phyloP scores from a whole-genome alignment of 352 stramenopile genomes.

The Phytophthora tubulina region DNA sequence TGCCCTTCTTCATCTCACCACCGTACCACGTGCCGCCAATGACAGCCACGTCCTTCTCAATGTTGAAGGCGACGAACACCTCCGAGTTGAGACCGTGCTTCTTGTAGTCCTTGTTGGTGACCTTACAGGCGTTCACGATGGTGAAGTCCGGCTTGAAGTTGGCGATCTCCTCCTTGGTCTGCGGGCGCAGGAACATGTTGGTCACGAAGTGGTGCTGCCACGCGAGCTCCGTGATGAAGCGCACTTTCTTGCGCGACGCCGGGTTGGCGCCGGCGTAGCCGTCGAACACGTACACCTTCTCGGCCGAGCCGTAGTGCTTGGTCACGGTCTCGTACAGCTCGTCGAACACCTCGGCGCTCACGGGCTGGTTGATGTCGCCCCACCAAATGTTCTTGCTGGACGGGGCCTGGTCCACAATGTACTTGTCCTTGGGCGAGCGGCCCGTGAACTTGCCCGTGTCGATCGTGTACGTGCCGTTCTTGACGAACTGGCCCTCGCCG shows the following conservation, averaged over 20 bases:
- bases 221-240: slow-evolving; percentile 97
- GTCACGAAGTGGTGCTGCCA: slow-evolving; percentile 99
- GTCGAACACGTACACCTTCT: slow-evolving; percentile 98
- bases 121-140: slow-evolving; percentile 98
- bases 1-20: slow-evolving; percentile 99
- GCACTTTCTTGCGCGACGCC: slow-evolving; percentile 94
- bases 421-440: slow-evolving; percentile 99
- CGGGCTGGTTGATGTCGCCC: slow-evolving; percentile 97
- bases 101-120: slow-evolving; percentile 96
- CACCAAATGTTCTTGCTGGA: slow-evolving; percentile 97
- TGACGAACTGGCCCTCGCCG: slow-evolving; percentile 92
- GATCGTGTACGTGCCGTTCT: slow-evolving; percentile 96
- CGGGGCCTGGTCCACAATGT: slow-evolving; percentile 94
- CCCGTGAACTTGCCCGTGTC: slow-evolving; percentile 99
- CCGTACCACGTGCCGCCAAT: slow-evolving; percentile 98
- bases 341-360: slow-evolving; percentile 95
- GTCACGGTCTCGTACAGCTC: slow-evolving; percentile 96
- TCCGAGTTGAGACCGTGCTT: slow-evolving; percentile 95
- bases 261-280: slow-evolving; percentile 95
- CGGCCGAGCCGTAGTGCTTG: slow-evolving; percentile 92
- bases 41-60: slow-evolving; percentile 95
- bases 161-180: slow-evolving; percentile 88
- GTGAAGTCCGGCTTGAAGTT: slow-evolving; percentile 98
- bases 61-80: slow-evolving; percentile 97
- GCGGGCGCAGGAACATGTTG: slow-evolving; percentile 96